Evolutionary conservation across 805 yeast genomes (phyloP).

Genomic region (Dipodascus albidus): DNA sequence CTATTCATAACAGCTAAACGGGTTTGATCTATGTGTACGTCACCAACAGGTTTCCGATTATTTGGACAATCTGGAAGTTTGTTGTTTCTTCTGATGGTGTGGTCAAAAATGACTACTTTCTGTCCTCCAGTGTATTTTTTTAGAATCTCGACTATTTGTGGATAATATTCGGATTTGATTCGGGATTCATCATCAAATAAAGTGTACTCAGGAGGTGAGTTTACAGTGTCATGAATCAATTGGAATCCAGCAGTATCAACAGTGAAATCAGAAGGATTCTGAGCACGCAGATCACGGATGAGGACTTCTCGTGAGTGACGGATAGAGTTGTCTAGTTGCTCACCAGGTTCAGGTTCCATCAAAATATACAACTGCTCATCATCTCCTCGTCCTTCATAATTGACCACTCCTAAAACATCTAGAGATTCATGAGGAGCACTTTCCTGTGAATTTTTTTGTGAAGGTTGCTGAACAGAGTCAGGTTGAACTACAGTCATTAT

Average conservation of each 20-base stretch:
- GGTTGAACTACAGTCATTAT: no score
- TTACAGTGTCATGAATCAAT: constrained; percentile 3
- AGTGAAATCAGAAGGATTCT: not conserved
- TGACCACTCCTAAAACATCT: not conserved
- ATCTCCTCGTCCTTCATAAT: not conserved
- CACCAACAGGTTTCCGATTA: constrained; percentile 14
- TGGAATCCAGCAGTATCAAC: constrained; percentile 5
- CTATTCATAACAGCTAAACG: constrained; percentile 14
- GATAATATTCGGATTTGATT: constrained; percentile 14
- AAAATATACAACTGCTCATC: not conserved
- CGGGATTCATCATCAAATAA: constrained; percentile 11
- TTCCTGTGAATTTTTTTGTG: no score
- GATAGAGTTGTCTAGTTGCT: not conserved
- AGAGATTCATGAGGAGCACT: no score
- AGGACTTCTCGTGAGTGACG: not conserved
- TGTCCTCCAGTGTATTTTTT: constrained; percentile 15
- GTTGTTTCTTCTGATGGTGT: constrained; percentile 12
- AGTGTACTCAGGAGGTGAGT: constrained; percentile 6
- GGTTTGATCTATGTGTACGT: constrained; percentile 18
- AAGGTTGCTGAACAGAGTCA: no score
- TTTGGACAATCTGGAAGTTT: constrained; percentile 5
- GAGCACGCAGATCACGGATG: not conserved
- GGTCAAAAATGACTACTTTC: constrained; percentile 15
- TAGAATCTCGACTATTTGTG: constrained; percentile 11
- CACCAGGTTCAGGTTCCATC: not conserved